Evolutionary conservation across 2,329 filamentous ascomycete species (phyloP), one percentile per base, ranked within the genome.

Genomic region (Trichoderma harzianum): DNA sequence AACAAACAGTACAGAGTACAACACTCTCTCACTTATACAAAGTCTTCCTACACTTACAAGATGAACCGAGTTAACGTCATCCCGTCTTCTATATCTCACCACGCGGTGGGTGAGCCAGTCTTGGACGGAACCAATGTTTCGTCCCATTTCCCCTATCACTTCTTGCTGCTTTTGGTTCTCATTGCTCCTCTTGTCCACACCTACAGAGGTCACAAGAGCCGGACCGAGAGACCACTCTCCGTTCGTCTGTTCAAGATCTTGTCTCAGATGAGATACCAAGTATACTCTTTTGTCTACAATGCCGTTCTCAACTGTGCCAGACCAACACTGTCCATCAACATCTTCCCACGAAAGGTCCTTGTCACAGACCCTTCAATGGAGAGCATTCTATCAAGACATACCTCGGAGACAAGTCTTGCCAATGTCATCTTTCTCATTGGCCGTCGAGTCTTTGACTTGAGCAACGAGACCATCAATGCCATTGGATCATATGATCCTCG

Each of bases 361-460:
- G 71, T 79, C 18, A 78, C 74, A 5, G 72, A 76, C 57, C 78
- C 78, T 16, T 76, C 75, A 16, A 72, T 79, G 70, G 78, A 80
- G 63, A 74, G 77, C 32, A 70, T 72, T 2, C 74, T 80, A 3
- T 74, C 78, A 0, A 76, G 76, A 5, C 78, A 80, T 28, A 76
- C 76, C 4, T 74, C 72, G 1, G 78, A 80, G 18, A 80, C 77
- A 4, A 79, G 78, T 3, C 74, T 80, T 14, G 76, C 78, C 12
- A 77, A 79, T 53, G 76, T 79, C 53, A 76, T 80, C 5, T 76
- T 77, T 12, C 73, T 78, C 11, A 77, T 80, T 53, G 78, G 78
- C 0, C 74, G 75, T 14, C 75, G 78, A 1, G 74, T 80, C 7
- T 79, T 80, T 34, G 70, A 73, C 21, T 73, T 80, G 2, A 73